These are phyloP conservation scores for Aureobasidium sp. DNA, from an alignment of 2,329 filamentous ascomycete genomes.

Conservation along the genomic window DNA sequence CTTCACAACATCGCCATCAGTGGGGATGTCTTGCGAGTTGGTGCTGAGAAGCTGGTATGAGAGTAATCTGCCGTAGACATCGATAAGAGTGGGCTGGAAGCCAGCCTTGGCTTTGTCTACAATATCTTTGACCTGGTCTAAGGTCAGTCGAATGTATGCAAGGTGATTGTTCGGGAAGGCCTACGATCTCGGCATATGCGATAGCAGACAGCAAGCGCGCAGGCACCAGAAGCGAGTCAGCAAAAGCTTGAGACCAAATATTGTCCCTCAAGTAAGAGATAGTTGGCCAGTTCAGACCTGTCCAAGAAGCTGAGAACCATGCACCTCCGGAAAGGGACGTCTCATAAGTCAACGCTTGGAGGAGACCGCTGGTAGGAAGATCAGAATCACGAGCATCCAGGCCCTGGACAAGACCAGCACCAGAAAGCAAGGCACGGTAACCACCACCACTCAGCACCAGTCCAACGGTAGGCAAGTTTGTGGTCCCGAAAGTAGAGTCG, in stretches of 20 bases:
- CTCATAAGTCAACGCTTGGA: slow-evolving; percentile 42
- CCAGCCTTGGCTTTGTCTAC: slow-evolving; percentile 33
- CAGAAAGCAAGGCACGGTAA: slow-evolving; percentile 35
- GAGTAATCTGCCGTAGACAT: slow-evolving; percentile 36
- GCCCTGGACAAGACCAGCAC: slow-evolving; percentile 37
- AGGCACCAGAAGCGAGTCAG: slow-evolving; percentile 33
- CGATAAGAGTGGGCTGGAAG: slow-evolving; percentile 35
- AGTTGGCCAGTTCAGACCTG: slow-evolving; percentile 42
- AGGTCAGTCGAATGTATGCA: neutral
- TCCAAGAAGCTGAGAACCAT: slow-evolving; percentile 41
- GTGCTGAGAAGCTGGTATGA: slow-evolving; percentile 34
- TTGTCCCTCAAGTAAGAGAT: slow-evolving; percentile 34
- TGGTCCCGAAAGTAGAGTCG: slow-evolving; percentile 29
- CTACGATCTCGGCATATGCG: slow-evolving; percentile 26
- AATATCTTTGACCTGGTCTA: slow-evolving; percentile 25
- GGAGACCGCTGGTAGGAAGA: slow-evolving; percentile 35
- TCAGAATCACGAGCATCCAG: slow-evolving; percentile 39
- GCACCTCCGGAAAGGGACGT: slow-evolving; percentile 41
- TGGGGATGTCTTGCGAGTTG: slow-evolving; percentile 18
- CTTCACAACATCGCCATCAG: slow-evolving; percentile 32
- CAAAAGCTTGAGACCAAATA: slow-evolving; percentile 37
- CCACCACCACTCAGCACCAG: slow-evolving; percentile 40
- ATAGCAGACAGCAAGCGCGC: slow-evolving; percentile 26
- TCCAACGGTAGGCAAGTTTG: slow-evolving; percentile 35
- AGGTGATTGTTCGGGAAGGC: neutral